Percentiles rank a stretch among this genome's conserved stretches.
phyloP scores from a whole-genome alignment of 768 basidiomycete species.

The Pisolithus microcarpus region DNA sequence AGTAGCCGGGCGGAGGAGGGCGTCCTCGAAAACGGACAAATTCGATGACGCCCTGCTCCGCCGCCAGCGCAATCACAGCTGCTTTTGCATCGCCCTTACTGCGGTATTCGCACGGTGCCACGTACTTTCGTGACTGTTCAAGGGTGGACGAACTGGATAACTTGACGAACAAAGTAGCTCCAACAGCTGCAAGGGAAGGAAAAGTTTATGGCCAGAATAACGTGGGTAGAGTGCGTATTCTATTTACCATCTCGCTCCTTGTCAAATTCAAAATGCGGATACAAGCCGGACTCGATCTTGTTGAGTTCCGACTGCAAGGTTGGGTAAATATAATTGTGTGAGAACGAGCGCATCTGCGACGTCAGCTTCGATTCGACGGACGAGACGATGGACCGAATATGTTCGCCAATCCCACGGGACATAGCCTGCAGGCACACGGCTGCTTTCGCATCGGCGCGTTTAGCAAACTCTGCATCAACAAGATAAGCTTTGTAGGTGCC shows the following conservation, averaged over 20 bases:
- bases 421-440: constrained; percentile 63
- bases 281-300: constrained; percentile 33
- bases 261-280: constrained; percentile 34
- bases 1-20: constrained; percentile 36
- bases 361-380: constrained; percentile 42
- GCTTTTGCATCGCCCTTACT: constrained; percentile 56
- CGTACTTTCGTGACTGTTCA: constrained; percentile 38
- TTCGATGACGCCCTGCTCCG: constrained; percentile 50
- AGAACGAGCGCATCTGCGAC: constrained; percentile 37
- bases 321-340: constrained; percentile 40
- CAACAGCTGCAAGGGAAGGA: constrained; percentile 37
- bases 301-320: constrained; percentile 38
- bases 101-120: constrained; percentile 43
- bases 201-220: neutral
- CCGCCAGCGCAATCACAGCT: constrained; percentile 47
- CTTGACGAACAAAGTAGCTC: constrained; percentile 42
- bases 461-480: constrained; percentile 56
- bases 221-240: neutral
- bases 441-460: constrained; percentile 58
- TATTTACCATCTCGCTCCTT: constrained; percentile 47
- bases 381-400: constrained; percentile 41
- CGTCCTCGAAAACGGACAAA: constrained; percentile 49
- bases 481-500: constrained; percentile 49
- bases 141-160: constrained; percentile 27
- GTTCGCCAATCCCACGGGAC: constrained; percentile 51